Evolutionary conservation across 2,329 filamentous ascomycete genomes (phyloP).

Genomic region (Rhinocladiella mackenziei): DNA sequence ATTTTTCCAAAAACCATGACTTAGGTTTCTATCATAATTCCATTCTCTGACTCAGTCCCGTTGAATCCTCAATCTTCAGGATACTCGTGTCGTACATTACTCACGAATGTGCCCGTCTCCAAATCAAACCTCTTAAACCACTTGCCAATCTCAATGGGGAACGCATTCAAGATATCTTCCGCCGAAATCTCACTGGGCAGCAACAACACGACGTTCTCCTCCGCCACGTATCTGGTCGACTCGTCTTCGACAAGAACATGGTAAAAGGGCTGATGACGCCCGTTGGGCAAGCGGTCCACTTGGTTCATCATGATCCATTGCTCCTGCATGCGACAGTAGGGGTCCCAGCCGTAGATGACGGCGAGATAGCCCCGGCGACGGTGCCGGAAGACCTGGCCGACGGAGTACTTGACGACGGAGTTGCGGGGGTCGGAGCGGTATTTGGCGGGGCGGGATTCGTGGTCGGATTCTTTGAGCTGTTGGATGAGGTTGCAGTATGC

Average conservation of each 20-base stretch:
- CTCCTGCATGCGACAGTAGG: slow-evolving; percentile 56
- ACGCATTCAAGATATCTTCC: slow-evolving; percentile 36
- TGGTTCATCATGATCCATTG: slow-evolving; percentile 63
- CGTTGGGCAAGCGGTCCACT: slow-evolving; percentile 58
- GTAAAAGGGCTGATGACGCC: slow-evolving; percentile 70
- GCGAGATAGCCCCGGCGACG: slow-evolving; percentile 73
- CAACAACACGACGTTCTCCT: slow-evolving; percentile 74
- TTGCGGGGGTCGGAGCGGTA: slow-evolving; percentile 30
- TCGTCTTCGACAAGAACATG: slow-evolving; percentile 73
- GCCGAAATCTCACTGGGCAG: slow-evolving; percentile 49
- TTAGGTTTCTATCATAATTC: slow-evolving; percentile 19
- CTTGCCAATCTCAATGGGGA: slow-evolving; percentile 58
- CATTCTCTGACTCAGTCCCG: no score
- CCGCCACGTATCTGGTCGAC: slow-evolving; percentile 68
- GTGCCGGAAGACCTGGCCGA: slow-evolving; percentile 84
- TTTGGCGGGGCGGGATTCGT: slow-evolving; percentile 35
- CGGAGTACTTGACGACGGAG: slow-evolving; percentile 55
- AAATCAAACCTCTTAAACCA: slow-evolving; percentile 85
- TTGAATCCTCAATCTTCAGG: slow-evolving; percentile 67
- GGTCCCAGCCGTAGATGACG: slow-evolving; percentile 84
- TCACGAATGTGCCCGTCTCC: slow-evolving; percentile 66
- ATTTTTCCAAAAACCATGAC: no score
- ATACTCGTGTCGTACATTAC: slow-evolving; percentile 77
- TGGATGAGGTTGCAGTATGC: slow-evolving; percentile 46
- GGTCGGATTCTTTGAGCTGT: slow-evolving; percentile 54